Evolutionary conservation across 2,329 filamentous ascomycete species (phyloP).

Genomic region (Cercospora janseana): DNA sequence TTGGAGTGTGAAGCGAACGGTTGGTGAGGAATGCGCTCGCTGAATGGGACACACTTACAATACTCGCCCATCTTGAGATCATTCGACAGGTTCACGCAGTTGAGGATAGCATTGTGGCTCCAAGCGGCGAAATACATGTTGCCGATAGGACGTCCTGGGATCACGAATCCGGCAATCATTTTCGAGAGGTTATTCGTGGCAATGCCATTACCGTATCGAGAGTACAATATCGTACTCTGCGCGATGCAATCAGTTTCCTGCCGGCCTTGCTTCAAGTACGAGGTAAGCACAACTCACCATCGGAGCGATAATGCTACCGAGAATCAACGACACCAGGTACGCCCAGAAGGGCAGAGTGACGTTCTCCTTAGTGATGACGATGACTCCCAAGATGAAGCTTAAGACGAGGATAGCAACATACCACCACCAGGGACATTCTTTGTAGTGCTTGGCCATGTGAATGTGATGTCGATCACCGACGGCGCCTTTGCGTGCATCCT

Average conservation of each 20-base stretch:
- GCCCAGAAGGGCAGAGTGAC: conserved; percentile 38
- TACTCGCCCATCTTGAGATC: conserved; percentile 62
- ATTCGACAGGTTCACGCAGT: conserved; percentile 51
- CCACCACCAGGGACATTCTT: conserved; percentile 47
- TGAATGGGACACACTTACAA: too few relatives aligned
- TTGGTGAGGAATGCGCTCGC: too few relatives aligned
- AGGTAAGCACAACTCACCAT: conserved; percentile 37
- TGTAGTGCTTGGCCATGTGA: conserved; percentile 55
- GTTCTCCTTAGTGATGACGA: conserved; percentile 34
- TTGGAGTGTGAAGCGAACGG: not conserved
- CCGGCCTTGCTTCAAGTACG: not conserved
- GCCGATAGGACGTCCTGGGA: conserved; percentile 53
- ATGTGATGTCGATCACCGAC: conserved; percentile 54
- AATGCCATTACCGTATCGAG: conserved; percentile 54
- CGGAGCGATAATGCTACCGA: conserved; percentile 46
- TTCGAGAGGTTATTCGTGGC: conserved; percentile 60
- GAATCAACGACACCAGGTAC: conserved; percentile 33
- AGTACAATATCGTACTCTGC: conserved; percentile 45
- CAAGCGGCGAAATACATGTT: conserved; percentile 61
- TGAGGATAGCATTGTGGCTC: conserved; percentile 57
- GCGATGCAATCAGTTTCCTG: not conserved
- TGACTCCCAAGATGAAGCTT: conserved; percentile 34
- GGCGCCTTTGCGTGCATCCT: conserved; percentile 45
- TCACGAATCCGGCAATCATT: conserved; percentile 54
- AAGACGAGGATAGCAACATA: conserved; percentile 33